These are phyloP conservation scores for Liquidambar formosana DNA, from an alignment of 164 flowering plant species.

Conservation along the genomic window DNA sequence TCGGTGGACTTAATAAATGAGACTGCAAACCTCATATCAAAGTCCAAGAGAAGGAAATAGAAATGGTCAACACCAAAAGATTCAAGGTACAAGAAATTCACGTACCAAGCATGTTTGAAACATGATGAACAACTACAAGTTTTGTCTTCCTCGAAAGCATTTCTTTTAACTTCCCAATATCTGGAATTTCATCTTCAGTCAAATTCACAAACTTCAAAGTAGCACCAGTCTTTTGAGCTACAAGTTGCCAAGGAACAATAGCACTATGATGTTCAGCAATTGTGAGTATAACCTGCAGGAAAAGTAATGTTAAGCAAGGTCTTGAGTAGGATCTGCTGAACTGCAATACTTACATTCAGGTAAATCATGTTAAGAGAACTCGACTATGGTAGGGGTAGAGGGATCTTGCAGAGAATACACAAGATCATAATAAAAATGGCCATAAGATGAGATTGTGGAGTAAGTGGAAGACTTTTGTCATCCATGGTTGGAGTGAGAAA, in stretches of 20 bases:
- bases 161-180: constrained; percentile 50
- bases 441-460: background rate
- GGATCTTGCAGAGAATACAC: background rate
- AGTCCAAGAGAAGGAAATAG: background rate
- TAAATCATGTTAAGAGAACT: background rate
- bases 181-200: constrained; percentile 72
- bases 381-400: background rate
- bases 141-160: constrained; percentile 73
- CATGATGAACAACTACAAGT: constrained; percentile 83
- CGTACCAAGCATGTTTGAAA: constrained; percentile 87
- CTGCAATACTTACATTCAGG: background rate
- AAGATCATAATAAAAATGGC: background rate
- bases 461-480: background rate
- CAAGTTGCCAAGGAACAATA: constrained; percentile 98
- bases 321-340: background rate
- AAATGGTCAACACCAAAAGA: background rate
- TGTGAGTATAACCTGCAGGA: constrained; percentile 73
- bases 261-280: constrained; percentile 98
- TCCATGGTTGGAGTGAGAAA: background rate
- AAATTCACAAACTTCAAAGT: constrained; percentile 68
- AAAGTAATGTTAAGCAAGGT: background rate
- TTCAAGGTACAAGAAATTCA: constrained; percentile 6
- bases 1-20: too few species aligned
- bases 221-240: constrained; percentile 87
- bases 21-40: background rate